Evolutionary conservation across 2,329 filamentous ascomycete species (phyloP).

Genomic region (Microthyrium microscopicum): DNA sequence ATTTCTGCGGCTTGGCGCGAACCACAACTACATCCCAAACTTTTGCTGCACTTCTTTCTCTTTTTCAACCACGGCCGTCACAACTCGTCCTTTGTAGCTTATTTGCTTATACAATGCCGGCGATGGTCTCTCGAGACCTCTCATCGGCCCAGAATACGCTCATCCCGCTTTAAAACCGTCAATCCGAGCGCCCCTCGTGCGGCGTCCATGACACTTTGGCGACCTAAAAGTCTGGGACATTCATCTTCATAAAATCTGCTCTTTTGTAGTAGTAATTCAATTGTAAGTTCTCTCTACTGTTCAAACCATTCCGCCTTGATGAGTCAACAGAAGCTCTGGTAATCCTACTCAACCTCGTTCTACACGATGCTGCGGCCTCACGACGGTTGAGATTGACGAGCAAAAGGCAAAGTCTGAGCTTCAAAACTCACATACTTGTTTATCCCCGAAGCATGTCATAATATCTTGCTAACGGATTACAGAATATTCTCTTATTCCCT

Average conservation of each 20-base stretch:
- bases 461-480: too few species aligned
- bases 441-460: too few species aligned
- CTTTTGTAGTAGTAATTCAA: not conserved
- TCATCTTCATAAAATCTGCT: conserved; percentile 13
- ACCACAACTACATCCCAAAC: conserved; percentile 7
- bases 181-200: conserved; percentile 46
- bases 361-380: not conserved
- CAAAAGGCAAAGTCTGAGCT: conserved; percentile 4
- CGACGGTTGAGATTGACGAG: conserved; percentile 3
- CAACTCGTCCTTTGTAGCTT: conserved; percentile 19
- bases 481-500: too few species aligned
- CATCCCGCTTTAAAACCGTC: conserved; percentile 66
- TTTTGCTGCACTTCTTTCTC: conserved; percentile 22
- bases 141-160: conserved; percentile 51
- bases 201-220: conserved; percentile 50
- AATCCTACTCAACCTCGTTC: conserved; percentile 1
- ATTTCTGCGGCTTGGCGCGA: not conserved
- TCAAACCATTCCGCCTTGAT: conserved; percentile 8
- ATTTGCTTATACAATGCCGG: conserved; percentile 1
- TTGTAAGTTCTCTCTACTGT: not conserved
- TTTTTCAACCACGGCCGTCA: conserved; percentile 35
- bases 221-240: conserved; percentile 50
- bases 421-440: too few species aligned
- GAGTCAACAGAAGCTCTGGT: conserved; percentile 17
- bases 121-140: too few species aligned